Evolutionary conservation across 2,329 filamentous ascomycete genomes (phyloP), one percentile per base, ranked within the genome.

Genomic region (Parascedosporium putredinis): DNA sequence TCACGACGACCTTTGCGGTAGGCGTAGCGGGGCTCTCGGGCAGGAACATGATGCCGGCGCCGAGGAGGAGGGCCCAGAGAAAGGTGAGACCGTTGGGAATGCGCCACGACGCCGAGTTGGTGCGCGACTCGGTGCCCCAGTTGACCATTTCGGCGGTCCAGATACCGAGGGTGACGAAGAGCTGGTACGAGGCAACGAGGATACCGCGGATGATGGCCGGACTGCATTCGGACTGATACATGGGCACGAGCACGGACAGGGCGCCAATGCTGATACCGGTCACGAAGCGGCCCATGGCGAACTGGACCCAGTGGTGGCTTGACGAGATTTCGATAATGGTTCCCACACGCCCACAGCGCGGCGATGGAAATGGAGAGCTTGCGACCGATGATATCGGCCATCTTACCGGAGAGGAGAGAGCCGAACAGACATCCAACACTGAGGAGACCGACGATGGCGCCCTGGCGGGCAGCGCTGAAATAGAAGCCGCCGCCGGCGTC

Each of bases 81-180:
- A 78, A 76, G 18, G 72, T 71, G n/a, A 79, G 64, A 8, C 69
- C 75, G 57, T 76, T 75, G 47, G 83, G 76, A 5, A 85, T 75
- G 54, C 81, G 71, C 81, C 82, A 86, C 10, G 78, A 72, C 2
- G 71, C 69, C 20, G 73, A 72, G 55, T 64, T 68, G 1, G 46
- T 16, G 46, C 67, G 67, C 2, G 55, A 22, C 46, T 78, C 67
- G 5, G 81, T 85, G 5, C 79, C 79, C 58, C 68, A 84, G 61
- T 84, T 82, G 62, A 78, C 69, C 62, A 76, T 71, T 57, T 78
- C 74, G 33, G 72, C 70, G 22, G 66, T 67, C 70, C 73, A 80
- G 60, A 86, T 84, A 45, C 83, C 83, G 24, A 84, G 67, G 0
- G 82, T 86, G 60, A 86, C 81, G 61, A 84, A 78, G 3, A 86